Evolutionary conservation across 1,284 basidiomycete genomes (phyloP), one percentile per base, ranked within the genome.

Genomic region (Cutaneotrichosporon mucoides): DNA sequence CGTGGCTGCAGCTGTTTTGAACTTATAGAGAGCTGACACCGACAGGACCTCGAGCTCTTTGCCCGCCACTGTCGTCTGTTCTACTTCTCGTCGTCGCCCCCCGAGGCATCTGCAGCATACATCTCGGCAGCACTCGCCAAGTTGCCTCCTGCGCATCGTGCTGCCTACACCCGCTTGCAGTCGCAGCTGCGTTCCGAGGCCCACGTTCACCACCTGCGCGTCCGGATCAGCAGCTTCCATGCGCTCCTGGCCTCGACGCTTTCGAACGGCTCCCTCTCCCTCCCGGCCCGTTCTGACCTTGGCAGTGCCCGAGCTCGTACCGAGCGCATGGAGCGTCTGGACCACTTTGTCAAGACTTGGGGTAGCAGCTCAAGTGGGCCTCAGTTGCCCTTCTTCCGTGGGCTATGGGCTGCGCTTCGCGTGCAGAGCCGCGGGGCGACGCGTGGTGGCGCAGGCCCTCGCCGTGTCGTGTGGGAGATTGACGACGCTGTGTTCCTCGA

Each of bases 401-500:
- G 70, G 1, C 59, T 77, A 5, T 76, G 69, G 66, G 68, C 66
- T 1, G 67, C 62, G 2, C 47, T 76, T 34, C 60, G 70, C 6
- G 60, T 67, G 15, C 75, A 77, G 64, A 72, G 71, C 53, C 56
- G 73, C 24, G 69, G 68, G 4, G 62, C 65, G 9, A 53, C 46
- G 12, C 59, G 60, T 16, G 70, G 72, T 7, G 73, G 73, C 13
- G 70, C 64, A 2, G 73, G 75, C 5, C 54, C 52, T 2, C 54
- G 44, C 16, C 55, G 75, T 4, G 67, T 76, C 1, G 70, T 73
- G 5, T 77, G 76, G 76, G 76, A 77, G 59, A 59, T 77, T 8
- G 73, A 77, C 63, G 76, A 77, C 68, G 76, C 76, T 4, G 72
- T 77, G 3, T 75, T 76, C 56, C 61, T 75, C 52, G 73, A 77